Evolutionary conservation across 139 green algal genomes (phyloP).

Genomic region (Chloropicon primus): DNA sequence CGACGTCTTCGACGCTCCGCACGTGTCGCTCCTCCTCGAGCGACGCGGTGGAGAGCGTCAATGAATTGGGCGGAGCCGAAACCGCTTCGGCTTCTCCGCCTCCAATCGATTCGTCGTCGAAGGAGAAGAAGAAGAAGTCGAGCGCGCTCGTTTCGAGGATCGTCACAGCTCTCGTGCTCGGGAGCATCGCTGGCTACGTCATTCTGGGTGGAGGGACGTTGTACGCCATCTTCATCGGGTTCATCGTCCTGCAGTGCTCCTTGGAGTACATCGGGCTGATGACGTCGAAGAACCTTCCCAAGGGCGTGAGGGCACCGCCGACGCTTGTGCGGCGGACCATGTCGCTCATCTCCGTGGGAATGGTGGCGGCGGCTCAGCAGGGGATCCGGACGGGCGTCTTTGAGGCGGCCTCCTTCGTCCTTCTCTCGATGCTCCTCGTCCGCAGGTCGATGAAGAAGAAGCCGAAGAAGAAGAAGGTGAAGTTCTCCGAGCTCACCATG

Average conservation of each 20-base stretch:
- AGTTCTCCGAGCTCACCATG: conserved; percentile 65
- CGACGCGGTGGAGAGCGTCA: too few species aligned
- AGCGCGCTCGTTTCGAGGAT: neutral
- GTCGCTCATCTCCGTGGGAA: neutral
- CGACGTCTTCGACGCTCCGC: too few species aligned
- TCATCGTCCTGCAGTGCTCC: neutral
- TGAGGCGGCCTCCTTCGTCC: neutral
- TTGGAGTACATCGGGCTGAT: neutral
- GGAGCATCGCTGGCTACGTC: neutral
- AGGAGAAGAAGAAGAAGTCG: neutral
- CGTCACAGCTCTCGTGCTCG: neutral
- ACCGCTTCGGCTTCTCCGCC: too few species aligned
- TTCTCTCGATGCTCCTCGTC: conserved; percentile 16
- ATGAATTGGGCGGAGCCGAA: too few species aligned
- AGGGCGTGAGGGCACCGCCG: neutral
- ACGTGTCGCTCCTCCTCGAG: too few species aligned
- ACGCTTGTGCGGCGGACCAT: neutral
- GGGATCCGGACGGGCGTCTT: neutral
- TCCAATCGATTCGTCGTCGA: neutral
- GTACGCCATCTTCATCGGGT: neutral
- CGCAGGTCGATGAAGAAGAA: conserved; percentile 61
- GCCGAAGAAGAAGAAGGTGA: conserved; percentile 41
- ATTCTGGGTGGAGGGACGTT: neutral
- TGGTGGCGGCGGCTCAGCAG: neutral
- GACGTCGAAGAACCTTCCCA: neutral